These are phyloP conservation scores for Funneliformis mosseae DNA, from an alignment of 192 early-diverging fungal genomes.

Conservation along the genomic window DNA sequence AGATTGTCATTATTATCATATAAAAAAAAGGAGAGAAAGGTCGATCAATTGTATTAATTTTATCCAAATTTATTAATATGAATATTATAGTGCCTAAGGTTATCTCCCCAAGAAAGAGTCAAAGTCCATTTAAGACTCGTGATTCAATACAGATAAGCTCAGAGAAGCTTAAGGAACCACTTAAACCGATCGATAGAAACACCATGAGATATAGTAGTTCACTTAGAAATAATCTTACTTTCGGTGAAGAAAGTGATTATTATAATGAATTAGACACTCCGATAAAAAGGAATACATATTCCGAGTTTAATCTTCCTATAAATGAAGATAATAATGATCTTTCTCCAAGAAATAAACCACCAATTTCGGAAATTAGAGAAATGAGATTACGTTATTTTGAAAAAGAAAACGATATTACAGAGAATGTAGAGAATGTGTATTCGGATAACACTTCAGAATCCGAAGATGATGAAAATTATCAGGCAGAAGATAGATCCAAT, in stretches of 20 bases:
- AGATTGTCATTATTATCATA: not conserved
- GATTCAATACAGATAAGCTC: not conserved
- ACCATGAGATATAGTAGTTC: not conserved
- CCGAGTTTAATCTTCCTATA: not conserved
- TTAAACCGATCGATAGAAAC: not conserved
- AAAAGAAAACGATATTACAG: not conserved
- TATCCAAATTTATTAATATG: not conserved
- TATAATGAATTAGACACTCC: not conserved
- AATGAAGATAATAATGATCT: not conserved
- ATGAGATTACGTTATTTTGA: not conserved
- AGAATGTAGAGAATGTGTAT: not conserved
- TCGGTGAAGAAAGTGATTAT: not conserved
- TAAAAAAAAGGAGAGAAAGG: not conserved
- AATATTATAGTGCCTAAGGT: not conserved
- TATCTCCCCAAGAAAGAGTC: slow-evolving; percentile 13
- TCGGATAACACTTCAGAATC: not conserved
- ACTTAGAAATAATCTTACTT: not conserved
- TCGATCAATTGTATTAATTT: not conserved
- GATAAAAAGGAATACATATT: not conserved
- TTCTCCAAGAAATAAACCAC: not conserved
- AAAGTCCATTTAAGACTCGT: not conserved
- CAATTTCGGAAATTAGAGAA: not conserved
- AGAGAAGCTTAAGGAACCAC: not conserved
- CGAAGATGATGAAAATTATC: not conserved
- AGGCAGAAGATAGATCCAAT: too few relatives aligned